phyloP scores from a whole-genome alignment of 2,329 filamentous ascomycete species.

The Colletotrichum zoysiae region DNA sequence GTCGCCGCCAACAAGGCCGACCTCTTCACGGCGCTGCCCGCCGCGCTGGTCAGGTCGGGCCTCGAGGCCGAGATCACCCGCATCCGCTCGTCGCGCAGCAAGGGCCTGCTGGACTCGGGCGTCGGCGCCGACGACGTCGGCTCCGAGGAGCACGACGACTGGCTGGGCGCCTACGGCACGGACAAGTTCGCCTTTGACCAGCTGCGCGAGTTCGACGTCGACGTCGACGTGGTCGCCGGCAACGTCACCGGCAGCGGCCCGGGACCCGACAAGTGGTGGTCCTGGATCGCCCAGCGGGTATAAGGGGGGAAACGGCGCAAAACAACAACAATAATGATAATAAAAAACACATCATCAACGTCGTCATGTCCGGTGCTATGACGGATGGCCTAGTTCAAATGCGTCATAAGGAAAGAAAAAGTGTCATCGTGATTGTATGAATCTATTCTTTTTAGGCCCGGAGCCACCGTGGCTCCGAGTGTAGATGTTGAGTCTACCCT shows the following conservation, averaged over 20 bases:
- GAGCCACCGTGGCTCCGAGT: conserved; percentile 36
- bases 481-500: conserved; percentile 60
- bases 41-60: conserved; percentile 77
- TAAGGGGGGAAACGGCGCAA: conserved; percentile 27
- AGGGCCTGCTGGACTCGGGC: conserved; percentile 85
- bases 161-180: conserved; percentile 85
- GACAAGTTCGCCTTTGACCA: conserved; percentile 83
- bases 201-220: conserved; percentile 85
- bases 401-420: background rate
- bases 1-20: conserved; percentile 96
- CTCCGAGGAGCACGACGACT: conserved; percentile 81
- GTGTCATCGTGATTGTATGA: conserved; percentile 3
- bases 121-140: conserved; percentile 73
- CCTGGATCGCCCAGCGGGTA: conserved; percentile 82
- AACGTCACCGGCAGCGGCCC: conserved; percentile 75
- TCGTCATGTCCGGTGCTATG: background rate
- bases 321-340: conserved; percentile 19
- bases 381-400: background rate
- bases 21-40: conserved; percentile 90
- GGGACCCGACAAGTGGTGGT: conserved; percentile 88
- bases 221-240: conserved; percentile 82
- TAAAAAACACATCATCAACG: background rate
- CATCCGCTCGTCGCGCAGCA: conserved; percentile 81
- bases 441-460: conserved; percentile 11
- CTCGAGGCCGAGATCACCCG: conserved; percentile 86